These are phyloP conservation scores for Coniochaeta sp. DNA, from an alignment of 2,329 filamentous ascomycete genomes.

Conservation along the genomic window DNA sequence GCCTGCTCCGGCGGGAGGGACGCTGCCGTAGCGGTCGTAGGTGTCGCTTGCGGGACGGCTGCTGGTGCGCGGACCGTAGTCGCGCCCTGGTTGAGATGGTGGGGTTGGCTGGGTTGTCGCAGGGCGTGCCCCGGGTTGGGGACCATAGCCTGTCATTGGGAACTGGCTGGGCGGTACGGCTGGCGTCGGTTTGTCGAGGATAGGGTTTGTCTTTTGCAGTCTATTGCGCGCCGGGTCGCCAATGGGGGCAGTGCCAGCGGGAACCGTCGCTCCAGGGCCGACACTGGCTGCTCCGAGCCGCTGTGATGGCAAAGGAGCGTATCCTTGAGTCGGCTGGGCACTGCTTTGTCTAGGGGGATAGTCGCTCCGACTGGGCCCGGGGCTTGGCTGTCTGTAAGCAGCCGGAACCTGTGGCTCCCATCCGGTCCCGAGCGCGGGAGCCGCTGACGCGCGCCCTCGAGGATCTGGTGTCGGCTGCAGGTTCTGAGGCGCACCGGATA, in stretches of 20 bases:
- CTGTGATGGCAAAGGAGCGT: slow-evolving; percentile 7
- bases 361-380: slow-evolving; percentile 15
- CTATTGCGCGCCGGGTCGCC: slow-evolving; percentile 27
- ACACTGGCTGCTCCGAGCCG: slow-evolving; percentile 7
- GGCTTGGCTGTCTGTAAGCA: slow-evolving; percentile 33
- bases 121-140: background rate
- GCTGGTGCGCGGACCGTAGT: slow-evolving; percentile 30
- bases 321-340: slow-evolving; percentile 2
- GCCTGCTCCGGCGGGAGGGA: slow-evolving; percentile 11
- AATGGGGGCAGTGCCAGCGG: slow-evolving; percentile 20
- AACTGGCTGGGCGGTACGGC: slow-evolving; percentile 20
- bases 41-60: slow-evolving; percentile 20
- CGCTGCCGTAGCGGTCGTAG: slow-evolving; percentile 19
- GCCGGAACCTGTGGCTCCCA: slow-evolving; percentile 34
- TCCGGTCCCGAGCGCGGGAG: slow-evolving; percentile 33
- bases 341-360: slow-evolving; percentile 4
- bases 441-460: slow-evolving; percentile 28
- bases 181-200: slow-evolving; percentile 15
- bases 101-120: slow-evolving; percentile 9
- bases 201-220: slow-evolving; percentile 28
- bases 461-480: slow-evolving; percentile 32
- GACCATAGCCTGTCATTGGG: slow-evolving; percentile 11
- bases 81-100: slow-evolving; percentile 19
- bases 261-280: slow-evolving; percentile 8
- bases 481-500: slow-evolving; percentile 22